Conservation (phyloP, 345 rosid species). For the Syzygium grande region DNA sequence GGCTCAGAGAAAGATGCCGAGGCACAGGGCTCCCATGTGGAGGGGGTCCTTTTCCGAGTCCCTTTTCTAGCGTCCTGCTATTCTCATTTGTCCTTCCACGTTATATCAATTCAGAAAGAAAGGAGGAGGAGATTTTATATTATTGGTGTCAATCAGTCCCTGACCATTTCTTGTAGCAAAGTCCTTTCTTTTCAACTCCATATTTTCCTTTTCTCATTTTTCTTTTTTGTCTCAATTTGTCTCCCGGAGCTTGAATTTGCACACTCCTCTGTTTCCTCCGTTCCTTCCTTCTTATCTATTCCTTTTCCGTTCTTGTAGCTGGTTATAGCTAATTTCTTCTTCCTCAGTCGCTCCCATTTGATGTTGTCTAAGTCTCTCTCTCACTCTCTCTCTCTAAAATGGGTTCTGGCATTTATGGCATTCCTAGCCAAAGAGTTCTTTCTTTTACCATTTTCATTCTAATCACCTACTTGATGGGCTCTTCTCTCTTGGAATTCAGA, state of each 20-base stretch:
- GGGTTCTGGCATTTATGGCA: slow-evolving; percentile 6
- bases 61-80: slow-evolving; percentile 3
- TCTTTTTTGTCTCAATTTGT: not conserved
- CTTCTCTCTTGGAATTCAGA: not conserved
- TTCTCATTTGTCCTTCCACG: slow-evolving; percentile 28
- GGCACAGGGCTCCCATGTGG: slow-evolving; percentile 1
- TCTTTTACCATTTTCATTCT: slow-evolving; percentile 11
- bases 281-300: not conserved
- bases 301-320: not conserved
- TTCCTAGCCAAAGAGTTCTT: slow-evolving; percentile 1
- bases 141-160: slow-evolving; percentile 18
- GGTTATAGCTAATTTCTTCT: not conserved
- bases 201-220: not conserved
- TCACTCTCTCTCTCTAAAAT: slow-evolving; percentile 11
- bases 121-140: not conserved
- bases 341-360: slow-evolving; percentile 5
- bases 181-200: not conserved
- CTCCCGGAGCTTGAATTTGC: not conserved
- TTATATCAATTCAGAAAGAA: slow-evolving; percentile 29
- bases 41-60: not conserved
- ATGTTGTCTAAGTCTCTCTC: not conserved
- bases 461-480: not conserved
- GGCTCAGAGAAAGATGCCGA: slow-evolving; percentile 27
- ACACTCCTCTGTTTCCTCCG: not conserved
- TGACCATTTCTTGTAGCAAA: not conserved